Evolutionary conservation across 2,329 filamentous ascomycete genomes (phyloP).

Genomic region (Parastagonospora avenae): DNA sequence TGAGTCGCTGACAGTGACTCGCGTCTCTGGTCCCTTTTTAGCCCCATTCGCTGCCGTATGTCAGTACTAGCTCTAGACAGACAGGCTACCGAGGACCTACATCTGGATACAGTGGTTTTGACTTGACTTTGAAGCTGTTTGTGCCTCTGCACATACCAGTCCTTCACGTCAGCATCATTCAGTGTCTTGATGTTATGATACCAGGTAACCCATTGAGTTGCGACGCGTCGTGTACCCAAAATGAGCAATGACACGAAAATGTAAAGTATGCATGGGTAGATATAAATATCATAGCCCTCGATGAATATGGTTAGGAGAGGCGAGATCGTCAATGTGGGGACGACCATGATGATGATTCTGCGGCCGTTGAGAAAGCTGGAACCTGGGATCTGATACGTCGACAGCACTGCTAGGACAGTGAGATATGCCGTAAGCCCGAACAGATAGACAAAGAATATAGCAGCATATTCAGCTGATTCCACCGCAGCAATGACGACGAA

Average conservation of each 20-base stretch:
- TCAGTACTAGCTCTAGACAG: constrained; percentile 1
- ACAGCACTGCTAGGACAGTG: constrained; percentile 58
- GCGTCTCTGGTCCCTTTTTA: constrained; percentile 29
- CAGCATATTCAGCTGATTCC: constrained; percentile 51
- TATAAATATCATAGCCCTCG: constrained; percentile 57
- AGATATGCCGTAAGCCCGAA: constrained; percentile 64
- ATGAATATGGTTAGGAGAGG: constrained; percentile 62
- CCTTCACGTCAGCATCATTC: constrained; percentile 56
- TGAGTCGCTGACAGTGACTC: constrained; percentile 31
- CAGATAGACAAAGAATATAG: constrained; percentile 66
- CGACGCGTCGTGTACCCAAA: constrained; percentile 59
- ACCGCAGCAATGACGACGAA: constrained; percentile 58
- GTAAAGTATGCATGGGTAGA: constrained; percentile 63
- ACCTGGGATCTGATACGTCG: constrained; percentile 55
- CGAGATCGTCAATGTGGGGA: constrained; percentile 62
- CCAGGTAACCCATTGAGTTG: constrained; percentile 66
- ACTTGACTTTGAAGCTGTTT: constrained; percentile 16
- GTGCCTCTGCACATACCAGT: constrained; percentile 53
- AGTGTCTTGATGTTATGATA: constrained; percentile 56
- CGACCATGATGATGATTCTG: constrained; percentile 59
- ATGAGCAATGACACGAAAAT: constrained; percentile 59
- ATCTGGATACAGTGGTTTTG: neutral
- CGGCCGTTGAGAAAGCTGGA: constrained; percentile 64
- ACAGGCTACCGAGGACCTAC: constrained; percentile 13
- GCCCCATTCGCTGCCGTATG: constrained; percentile 16